These are phyloP conservation scores for Penicillium verhagenii DNA, from an alignment of 495 filamentous ascomycete genomes.

Conservation along the genomic window DNA sequence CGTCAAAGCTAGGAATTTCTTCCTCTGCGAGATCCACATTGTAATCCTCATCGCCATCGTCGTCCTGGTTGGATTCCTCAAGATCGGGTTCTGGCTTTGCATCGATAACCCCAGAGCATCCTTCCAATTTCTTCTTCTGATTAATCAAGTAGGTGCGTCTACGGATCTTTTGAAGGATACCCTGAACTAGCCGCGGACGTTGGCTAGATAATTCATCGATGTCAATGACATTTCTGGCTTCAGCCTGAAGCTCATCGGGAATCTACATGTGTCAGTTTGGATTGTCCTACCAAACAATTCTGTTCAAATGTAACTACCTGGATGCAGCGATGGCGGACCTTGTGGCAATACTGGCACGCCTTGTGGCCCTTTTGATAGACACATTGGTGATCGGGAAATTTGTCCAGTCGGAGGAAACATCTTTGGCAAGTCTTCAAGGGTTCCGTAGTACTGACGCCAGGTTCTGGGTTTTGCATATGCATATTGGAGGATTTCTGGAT, in stretches of 20 bases:
- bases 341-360: not conserved
- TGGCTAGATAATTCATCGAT: not conserved
- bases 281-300: not conserved
- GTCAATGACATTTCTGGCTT: not conserved
- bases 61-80: not conserved
- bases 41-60: not conserved
- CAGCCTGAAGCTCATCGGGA: not conserved
- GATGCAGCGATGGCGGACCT: not conserved
- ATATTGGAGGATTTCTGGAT: not conserved
- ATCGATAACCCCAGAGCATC: not conserved
- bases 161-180: not conserved
- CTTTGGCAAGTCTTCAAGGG: not conserved
- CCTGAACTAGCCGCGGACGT: not conserved
- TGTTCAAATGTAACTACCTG: not conserved
- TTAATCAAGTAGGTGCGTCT: not conserved
- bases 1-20: not conserved
- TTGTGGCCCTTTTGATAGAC: not conserved
- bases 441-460: not conserved
- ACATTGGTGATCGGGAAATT: not conserved
- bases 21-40: not conserved
- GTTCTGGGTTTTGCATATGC: not conserved
- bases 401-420: constrained; percentile 8
- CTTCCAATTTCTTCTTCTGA: not conserved
- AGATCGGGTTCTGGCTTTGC: not conserved
- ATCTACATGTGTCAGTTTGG: not conserved